A percentile compares a stretch with the other conserved stretches of the same genome.
Conservation (phyloP, 2,329 filamentous ascomycete genomes). For the Cercospora beticola region DNA sequence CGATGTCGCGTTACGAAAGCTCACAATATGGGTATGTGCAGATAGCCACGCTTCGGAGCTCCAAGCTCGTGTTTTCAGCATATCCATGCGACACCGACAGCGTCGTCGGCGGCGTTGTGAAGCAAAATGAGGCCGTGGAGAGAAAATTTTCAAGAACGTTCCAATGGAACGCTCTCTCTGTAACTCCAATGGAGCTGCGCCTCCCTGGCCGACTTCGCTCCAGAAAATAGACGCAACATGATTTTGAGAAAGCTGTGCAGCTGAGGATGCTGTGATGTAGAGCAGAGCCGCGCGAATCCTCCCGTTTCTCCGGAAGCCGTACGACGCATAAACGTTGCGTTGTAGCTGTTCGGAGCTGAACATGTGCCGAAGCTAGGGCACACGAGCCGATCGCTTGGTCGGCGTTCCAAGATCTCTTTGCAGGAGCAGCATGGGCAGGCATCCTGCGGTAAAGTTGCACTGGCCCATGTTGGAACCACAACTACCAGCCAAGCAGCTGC, state of each 20-base stretch:
- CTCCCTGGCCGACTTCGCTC: neutral
- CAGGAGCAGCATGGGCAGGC: neutral
- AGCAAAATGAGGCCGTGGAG: neutral
- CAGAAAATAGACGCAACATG: neutral
- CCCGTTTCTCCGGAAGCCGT: neutral
- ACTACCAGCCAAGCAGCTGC: neutral
- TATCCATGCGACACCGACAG: neutral
- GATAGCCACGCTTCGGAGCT: slow-evolving; percentile 6
- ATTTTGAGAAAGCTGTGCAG: neutral
- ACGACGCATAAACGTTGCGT: neutral
- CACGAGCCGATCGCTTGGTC: neutral
- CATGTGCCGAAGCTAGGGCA: neutral
- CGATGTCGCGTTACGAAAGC: neutral
- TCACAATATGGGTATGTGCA: slow-evolving; percentile 10
- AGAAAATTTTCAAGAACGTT: neutral
- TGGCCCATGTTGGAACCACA: neutral
- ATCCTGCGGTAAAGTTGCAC: neutral
- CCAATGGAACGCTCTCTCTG: neutral
- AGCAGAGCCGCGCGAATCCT: neutral
- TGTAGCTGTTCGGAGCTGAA: neutral
- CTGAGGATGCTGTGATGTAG: neutral
- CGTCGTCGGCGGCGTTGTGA: neutral
- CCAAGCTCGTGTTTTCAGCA: neutral
- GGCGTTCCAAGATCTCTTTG: neutral
- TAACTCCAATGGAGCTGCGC: neutral